Base-by-base conservation (phyloP, 306 rosid species). In the Senna siamea region DNA sequence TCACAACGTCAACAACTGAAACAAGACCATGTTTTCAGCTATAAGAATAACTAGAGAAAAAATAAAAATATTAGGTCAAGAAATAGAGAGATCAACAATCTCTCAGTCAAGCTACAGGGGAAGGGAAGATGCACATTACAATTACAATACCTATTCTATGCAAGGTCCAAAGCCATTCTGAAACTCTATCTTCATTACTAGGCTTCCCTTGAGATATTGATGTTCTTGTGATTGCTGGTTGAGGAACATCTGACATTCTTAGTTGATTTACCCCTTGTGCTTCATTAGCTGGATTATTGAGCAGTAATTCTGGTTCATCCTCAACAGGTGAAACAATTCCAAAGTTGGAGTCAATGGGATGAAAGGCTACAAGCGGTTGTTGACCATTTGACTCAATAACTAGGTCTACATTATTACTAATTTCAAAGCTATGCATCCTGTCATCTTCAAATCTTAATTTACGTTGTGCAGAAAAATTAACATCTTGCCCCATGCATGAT, bases 131-230 rank as follows among this genome's bases (percentile, higher is more conserved):
- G 55, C 51, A 13, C 28, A 56, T 34, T 30, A 26, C 40, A 75
- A 40, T 44, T 52, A 70, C 72, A 55, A 65, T 87, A 86, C 98
- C 98, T 80, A 91, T 93, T 68, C 87, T 86, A 76, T 93, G 98
- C 81, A 93, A 88, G 70, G 93, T 93, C 98, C 98, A 93, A 73
- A 91, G 96, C 98, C 98, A 93, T 83, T 91, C 97, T 17, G 98
- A 89, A 70, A 86, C 91, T 73, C 84, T 84, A 57, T 86, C 93
- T 79, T 82, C 96, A 76, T 66, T 80, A 62, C 59, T 66, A 58
- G 70, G 60, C 85, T 79, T 79, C 47, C 55, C 81, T 73, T 77
- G 86, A 75, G 90, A 79, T 61, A 68, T 57, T 15, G 87, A 70
- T 61, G 89, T 62, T 40, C 75, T 85, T 67, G 75, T 47, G 75